Evolutionary conservation across 352 stramenopile genomes (phyloP), one percentile per base, ranked within the genome.

Genomic region (Globisporangium mamillatum): DNA sequence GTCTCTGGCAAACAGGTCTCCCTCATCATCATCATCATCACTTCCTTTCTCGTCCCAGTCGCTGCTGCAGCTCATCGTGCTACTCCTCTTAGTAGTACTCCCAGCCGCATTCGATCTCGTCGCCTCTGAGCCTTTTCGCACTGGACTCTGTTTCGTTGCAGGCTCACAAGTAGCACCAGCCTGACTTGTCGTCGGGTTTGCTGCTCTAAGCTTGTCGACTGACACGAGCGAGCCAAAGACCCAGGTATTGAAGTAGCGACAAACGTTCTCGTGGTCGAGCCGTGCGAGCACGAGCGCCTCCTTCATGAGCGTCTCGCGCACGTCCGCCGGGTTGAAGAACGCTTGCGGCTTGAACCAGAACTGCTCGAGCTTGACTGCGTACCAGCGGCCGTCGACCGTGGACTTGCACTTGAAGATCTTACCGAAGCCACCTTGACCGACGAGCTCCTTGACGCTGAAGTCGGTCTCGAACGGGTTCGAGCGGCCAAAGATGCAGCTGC

Each of bases 241-340:
- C 86, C 86, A 94, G 27, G 86, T 91, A 64, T 91, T 88, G 75
- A 84, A 94, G 75, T 98, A 98, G 7, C 95, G 79, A 32, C 97
- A 97, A 52, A 98, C 96, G 68, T 98, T 97, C 67, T 98, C 94
- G 60, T 98, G 94, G 54, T 94, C 92, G 24, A 98, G 89, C 5
- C 90, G 73, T 10, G 92, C 93, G 67, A 98, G 88, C 7, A 93
- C 94, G 1, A 94, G 87, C 3, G 97, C 94, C 69, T 98, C 95
- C 62, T 97, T 93, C 68, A 97, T 83, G 61, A 98, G 87, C 60
- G 97, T 97, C 68, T 91, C 79, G 60, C 97, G 97, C 60, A 97
- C 78, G 52, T 92, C 79, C 0, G 74, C 76, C 34, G 84, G 84
- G 25, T 88, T 89, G 66, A 93, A 93, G 38, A 89, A 91, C 55